A percentile compares a stretch with the other conserved stretches of the same genome.
phyloP scores from a whole-genome alignment of 352 stramenopile species.

The Phytophthora fragariaefolia region DNA sequence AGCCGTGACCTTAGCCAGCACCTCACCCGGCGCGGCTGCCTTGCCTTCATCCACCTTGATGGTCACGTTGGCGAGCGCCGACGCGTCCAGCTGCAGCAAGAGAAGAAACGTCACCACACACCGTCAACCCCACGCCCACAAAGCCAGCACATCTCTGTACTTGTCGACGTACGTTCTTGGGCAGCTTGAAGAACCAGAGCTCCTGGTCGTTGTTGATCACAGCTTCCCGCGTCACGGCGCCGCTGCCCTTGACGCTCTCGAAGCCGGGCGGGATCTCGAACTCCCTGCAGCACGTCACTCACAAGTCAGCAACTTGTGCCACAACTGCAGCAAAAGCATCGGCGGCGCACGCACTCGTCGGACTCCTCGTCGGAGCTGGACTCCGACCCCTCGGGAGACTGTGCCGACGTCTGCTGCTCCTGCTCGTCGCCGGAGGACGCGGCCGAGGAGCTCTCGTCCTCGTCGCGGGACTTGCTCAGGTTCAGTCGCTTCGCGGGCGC shows the following conservation, averaged over 20 bases:
- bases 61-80: slow-evolving; percentile 67
- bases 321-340: slow-evolving; percentile 7
- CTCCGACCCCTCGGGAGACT: slow-evolving; percentile 24
- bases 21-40: slow-evolving; percentile 32
- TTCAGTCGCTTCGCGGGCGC: slow-evolving; percentile 67
- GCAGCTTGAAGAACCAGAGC: slow-evolving; percentile 89
- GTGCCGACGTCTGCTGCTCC: slow-evolving; percentile 23
- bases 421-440: slow-evolving; percentile 53
- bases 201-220: slow-evolving; percentile 78
- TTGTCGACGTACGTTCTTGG: slow-evolving; percentile 68
- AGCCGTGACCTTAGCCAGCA: slow-evolving; percentile 52
- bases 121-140: slow-evolving; percentile 14
- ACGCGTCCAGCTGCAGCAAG: slow-evolving; percentile 64
- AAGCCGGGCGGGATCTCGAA: slow-evolving; percentile 84
- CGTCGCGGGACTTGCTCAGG: slow-evolving; percentile 53
- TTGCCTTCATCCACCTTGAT: slow-evolving; percentile 63
- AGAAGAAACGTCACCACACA: slow-evolving; percentile 10
- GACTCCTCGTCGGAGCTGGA: slow-evolving; percentile 60
- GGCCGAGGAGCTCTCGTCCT: slow-evolving; percentile 43
- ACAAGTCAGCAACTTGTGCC: neutral
- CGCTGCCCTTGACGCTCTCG: slow-evolving; percentile 66
- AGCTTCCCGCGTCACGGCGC: slow-evolving; percentile 60
- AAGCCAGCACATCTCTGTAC: neutral
- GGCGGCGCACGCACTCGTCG: slow-evolving; percentile 48
- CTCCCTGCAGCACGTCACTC: slow-evolving; percentile 49